phyloP scores from a whole-genome alignment of 2,329 filamentous ascomycete genomes.

The Cercospora canescens region DNA sequence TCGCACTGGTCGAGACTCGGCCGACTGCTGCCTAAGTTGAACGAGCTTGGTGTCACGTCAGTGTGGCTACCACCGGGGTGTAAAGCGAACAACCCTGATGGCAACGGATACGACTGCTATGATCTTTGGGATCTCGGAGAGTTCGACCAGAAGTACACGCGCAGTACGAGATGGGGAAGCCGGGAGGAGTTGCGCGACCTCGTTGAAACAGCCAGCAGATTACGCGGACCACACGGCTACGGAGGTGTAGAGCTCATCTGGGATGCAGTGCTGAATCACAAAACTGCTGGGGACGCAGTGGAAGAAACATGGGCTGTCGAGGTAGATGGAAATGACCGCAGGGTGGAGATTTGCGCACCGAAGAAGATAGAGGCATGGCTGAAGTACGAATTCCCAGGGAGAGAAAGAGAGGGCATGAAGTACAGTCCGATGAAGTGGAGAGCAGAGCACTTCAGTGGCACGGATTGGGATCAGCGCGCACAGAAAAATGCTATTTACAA shows the following conservation, averaged over 20 bases:
- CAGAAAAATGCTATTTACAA: conserved; percentile 65
- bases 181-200: conserved; percentile 62
- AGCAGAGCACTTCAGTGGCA: conserved; percentile 67
- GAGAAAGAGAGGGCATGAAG: conserved; percentile 47
- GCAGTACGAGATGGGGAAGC: conserved; percentile 67
- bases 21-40: conserved; percentile 29
- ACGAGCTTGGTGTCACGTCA: conserved; percentile 59
- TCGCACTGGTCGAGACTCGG: conserved; percentile 36
- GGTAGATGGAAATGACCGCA: conserved; percentile 60
- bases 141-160: conserved; percentile 67
- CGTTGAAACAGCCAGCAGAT: conserved; percentile 50
- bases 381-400: conserved; percentile 64
- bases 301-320: conserved; percentile 64
- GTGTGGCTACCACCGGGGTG: conserved; percentile 71
- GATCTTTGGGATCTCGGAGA: conserved; percentile 69
- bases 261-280: conserved; percentile 73
- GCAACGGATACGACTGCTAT: conserved; percentile 67
- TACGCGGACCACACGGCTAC: conserved; percentile 24
- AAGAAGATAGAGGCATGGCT: conserved; percentile 69
- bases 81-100: conserved; percentile 61
- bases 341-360: conserved; percentile 53
- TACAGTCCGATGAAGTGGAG: conserved; percentile 66
- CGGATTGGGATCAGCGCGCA: conserved; percentile 62
- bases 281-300: conserved; percentile 65
- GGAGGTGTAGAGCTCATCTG: conserved; percentile 61